Base-by-base conservation (phyloP, 1,139 yeast genomes). In the Taphrina wiesneri region DNA sequence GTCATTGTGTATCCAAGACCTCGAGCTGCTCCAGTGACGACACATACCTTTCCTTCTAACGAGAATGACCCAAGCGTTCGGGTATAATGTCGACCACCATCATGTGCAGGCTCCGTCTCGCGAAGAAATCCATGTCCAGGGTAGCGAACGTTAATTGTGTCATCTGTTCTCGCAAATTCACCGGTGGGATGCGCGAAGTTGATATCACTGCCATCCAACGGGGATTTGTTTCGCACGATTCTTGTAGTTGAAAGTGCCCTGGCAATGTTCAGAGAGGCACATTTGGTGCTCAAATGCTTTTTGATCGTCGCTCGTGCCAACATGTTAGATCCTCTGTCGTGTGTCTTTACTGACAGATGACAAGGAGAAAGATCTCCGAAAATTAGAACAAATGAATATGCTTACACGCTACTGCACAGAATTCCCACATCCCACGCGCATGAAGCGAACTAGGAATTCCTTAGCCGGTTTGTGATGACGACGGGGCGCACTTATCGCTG, bases 1-100 rank as follows among this genome's bases (percentile, higher is more conserved):
- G 96, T 96, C 34, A 89, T 89, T 3, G 89, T 90, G 71, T 78
- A 82, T 11, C 97, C 97, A 72, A 90, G 90, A 30, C 97, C 97
- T 47, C 87, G 82, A 15, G 95, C 86, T 2, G 95, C 87, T 36
- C 97, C 97, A 21, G 96, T 88, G 68, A 90, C 85, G 11, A 90
- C 84, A 63, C 96, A 95, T 23, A 88, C 89, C 76, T 88, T 88
- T 19, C 96, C 96, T 79, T 86, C 87, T 69, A 89, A 80, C 2
- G 77, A 73, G 70, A 83, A 84, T 25, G 59, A 54, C 2, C 59
- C 47, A 6, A 54, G 19, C 6, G 59, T 54, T 23, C 59, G 46
- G 4, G 59, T 21, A 32, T 30, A 54, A 41, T 54, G 59, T 4
- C 49, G 59, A 23, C 59, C 59, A 23, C 59, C 59, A 17, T 54